Percentiles rank a stretch among this genome's conserved stretches.
These are phyloP conservation scores for Fusarium sp. DNA, from an alignment of 2,329 filamentous ascomycete species.

Conservation along the genomic window DNA sequence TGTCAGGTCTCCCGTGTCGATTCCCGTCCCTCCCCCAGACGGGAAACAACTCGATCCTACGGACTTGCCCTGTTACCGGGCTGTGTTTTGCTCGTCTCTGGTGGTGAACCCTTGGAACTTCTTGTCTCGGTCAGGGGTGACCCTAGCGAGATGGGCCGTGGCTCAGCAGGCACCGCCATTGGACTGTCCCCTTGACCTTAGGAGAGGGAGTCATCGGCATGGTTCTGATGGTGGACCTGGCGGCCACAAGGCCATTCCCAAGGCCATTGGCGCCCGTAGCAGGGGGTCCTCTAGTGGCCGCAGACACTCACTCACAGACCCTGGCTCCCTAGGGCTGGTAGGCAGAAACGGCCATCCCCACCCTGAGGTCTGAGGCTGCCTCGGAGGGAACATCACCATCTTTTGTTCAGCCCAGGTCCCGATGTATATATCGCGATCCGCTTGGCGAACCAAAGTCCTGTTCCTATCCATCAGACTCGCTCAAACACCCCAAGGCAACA, in stretches of 20 bases:
- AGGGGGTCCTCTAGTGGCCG: slow-evolving; percentile 34
- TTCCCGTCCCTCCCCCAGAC: slow-evolving; percentile 26
- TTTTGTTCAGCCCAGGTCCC: background rate
- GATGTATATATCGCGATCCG: slow-evolving; percentile 39
- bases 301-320: background rate
- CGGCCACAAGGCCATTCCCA: slow-evolving; percentile 20
- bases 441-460: slow-evolving; percentile 25
- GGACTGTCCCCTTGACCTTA: background rate
- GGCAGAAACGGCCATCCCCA: slow-evolving; percentile 43
- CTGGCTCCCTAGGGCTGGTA: slow-evolving; percentile 28
- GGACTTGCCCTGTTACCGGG: slow-evolving; percentile 1
- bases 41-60: slow-evolving; percentile 3
- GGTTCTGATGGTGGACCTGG: slow-evolving; percentile 15
- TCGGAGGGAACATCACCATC: slow-evolving; percentile 38
- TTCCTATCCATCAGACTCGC: background rate
- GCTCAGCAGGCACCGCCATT: slow-evolving; percentile 27
- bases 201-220: slow-evolving; percentile 43
- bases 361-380: slow-evolving; percentile 29
- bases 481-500: slow-evolving; percentile 38
- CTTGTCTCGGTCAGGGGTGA: slow-evolving; percentile 4
- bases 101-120: slow-evolving; percentile 9
- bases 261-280: slow-evolving; percentile 9
- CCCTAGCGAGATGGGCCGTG: slow-evolving; percentile 14
- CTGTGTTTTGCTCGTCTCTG: background rate
- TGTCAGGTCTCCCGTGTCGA: slow-evolving; percentile 25